These are phyloP conservation scores for Grosmannia huntii DNA, from an alignment of 2,329 filamentous ascomycete species.

Conservation along the genomic window DNA sequence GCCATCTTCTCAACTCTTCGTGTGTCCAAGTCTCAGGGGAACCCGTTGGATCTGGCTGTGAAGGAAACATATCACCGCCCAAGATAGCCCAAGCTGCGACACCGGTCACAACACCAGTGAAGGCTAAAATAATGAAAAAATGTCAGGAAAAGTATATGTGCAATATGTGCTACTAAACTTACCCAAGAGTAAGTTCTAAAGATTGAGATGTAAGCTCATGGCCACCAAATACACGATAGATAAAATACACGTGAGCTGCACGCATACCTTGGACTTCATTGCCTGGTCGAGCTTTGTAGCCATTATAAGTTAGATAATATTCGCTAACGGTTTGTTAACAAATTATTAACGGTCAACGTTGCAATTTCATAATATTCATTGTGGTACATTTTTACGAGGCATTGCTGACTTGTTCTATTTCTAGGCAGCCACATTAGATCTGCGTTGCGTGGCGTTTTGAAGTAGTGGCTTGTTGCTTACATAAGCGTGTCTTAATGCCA, in stretches of 20 bases:
- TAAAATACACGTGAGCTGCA: slow-evolving; percentile 1
- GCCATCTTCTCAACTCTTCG: slow-evolving; percentile 70
- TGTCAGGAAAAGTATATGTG: not conserved
- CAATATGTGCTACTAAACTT: slow-evolving; percentile 12
- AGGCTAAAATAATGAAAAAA: slow-evolving; percentile 37
- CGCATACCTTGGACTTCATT: slow-evolving; percentile 53
- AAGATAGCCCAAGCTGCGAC: slow-evolving; percentile 76
- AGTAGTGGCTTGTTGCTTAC: not conserved
- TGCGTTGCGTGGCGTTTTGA: not conserved
- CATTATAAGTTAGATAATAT: slow-evolving; percentile 28
- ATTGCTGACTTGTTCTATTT: not conserved
- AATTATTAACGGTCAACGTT: not conserved
- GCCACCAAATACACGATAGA: not conserved
- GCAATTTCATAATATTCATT: not conserved
- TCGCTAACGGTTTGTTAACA: not conserved
- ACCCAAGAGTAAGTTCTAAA: slow-evolving; percentile 59
- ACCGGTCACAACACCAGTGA: slow-evolving; percentile 69
- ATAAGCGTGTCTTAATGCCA: not conserved
- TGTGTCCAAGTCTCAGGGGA: slow-evolving; percentile 60
- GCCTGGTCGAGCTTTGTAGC: slow-evolving; percentile 57
- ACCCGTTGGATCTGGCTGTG: slow-evolving; percentile 62
- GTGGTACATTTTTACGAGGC: not conserved
- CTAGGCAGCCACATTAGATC: not conserved
- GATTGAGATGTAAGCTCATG: not conserved
- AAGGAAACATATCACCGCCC: slow-evolving; percentile 74